Evolutionary conservation across 2,329 filamentous ascomycete genomes (phyloP), one percentile per base, ranked within the genome.

Genomic region (Pseudocercospora musae): DNA sequence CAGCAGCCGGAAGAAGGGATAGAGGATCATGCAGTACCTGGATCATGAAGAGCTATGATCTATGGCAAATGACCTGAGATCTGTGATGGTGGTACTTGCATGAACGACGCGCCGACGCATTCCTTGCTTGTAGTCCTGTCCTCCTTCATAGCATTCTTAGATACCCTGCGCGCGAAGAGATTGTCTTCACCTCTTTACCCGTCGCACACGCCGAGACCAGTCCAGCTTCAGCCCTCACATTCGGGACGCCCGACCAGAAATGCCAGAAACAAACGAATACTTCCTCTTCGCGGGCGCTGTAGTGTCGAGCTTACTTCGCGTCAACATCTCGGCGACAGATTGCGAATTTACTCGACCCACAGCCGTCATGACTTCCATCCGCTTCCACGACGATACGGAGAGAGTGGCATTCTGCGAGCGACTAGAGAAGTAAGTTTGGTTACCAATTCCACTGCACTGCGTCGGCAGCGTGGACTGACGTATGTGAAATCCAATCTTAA

Each of bases 1-100:
- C 25, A 25, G 48, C 48, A 29, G 48, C 25, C 57, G 64, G 25
- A 62, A 58, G 48, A 63, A 60, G 50, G 58, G 42, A 44, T 59
- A 33, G 58, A 63, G 15, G 37, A 40, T 18, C 1, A 31, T 13
- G 48, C 20, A 31, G 23, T 25, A 27, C 21, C 10, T 23, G 15
- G 25, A n/a, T 25, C 15, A 25, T 29, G 48, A 9, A 27, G 23
- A 52, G 15, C 48, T 29, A 4, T 29, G 48, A 25, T 52, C 48
- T 52, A 52, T 52, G 25, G 25, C 48, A 23, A 25, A 52, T 52
- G 48, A 25, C 48, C 48, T 52, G 48, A 29, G 48, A 29, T 52
- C 23, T 52, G 48, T n/a, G 48, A 52, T n/a, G 25, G 11, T 52
- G 20, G 25, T 25, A 25, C 7, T 27, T 31, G 25, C 48, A 52